Conservation (phyloP, 2,329 filamentous ascomycete genomes). For the Triangularia setosa region DNA sequence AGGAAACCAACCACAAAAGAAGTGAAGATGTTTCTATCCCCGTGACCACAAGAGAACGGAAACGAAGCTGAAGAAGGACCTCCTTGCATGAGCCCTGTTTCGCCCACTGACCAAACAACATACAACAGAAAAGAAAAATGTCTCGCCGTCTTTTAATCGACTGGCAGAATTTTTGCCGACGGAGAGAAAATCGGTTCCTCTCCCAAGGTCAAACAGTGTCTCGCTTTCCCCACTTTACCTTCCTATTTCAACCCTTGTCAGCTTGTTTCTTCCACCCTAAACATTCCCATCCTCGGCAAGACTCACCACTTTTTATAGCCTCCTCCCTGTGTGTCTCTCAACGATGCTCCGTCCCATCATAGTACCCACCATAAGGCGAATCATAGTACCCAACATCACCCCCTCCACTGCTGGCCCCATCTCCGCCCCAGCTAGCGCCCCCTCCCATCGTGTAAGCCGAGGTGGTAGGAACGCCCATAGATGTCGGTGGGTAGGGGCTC, state of each 20-base stretch:
- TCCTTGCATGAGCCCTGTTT: neutral
- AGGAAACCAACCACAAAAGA: neutral
- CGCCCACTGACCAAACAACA: conserved; percentile 16
- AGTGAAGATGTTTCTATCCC: neutral
- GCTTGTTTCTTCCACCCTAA: neutral
- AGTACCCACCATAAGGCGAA: conserved; percentile 13
- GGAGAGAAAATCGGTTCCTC: conserved; percentile 12
- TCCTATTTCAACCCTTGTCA: neutral
- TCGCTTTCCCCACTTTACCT: neutral
- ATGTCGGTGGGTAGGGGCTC: conserved; percentile 15
- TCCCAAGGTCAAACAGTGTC: neutral
- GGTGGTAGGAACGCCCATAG: neutral
- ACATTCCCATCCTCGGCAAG: neutral
- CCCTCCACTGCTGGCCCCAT: neutral
- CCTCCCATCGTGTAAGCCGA: neutral
- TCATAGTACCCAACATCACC: conserved; percentile 6
- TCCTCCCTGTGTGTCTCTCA: neutral
- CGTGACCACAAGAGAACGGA: conserved; percentile 2
- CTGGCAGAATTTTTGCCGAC: neutral
- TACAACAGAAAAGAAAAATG: conserved; percentile 1
- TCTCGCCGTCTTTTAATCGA: neutral
- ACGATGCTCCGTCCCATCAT: neutral
- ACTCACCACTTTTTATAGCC: neutral
- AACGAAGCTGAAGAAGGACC: conserved; percentile 1
- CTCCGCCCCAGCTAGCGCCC: neutral